Base-by-base conservation (phyloP, 495 filamentous ascomycete genomes). In the Hypoxylon trugodes region DNA sequence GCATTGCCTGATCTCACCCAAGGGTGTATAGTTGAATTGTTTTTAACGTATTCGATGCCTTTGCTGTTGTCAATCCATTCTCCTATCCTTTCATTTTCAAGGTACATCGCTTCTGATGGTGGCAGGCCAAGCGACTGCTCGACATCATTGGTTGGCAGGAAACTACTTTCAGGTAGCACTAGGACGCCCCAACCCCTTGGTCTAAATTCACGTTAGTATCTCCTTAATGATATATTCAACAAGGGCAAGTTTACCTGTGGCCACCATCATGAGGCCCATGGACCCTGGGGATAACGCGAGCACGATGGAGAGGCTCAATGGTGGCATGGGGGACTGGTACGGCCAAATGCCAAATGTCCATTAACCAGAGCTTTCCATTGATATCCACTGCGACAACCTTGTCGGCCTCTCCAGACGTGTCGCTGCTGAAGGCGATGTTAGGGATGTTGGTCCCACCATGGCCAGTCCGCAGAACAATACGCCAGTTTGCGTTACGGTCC, bases 301-400 rank as follows among this genome's bases (percentile, higher is more conserved):
- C 6, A 2, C 6, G 28, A 8, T 68, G 43, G 24, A 68, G 36
- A 28, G 24, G 25, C 2, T 56, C 48, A 28, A 59, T 59, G n/a
- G 18, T 68, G 0, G 45, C 7, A 69, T 55, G 6, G 63, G 69
- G 30, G 10, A 25, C 21, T 41, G 6, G 28, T 64, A n/a, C n/a
- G n/a, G n/a, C 59, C 15, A 76, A 59, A 30, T 68, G 65, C 84
- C 86, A 90, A 13, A 93, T 79, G 45, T 89, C 81, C 82, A 92
- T 89, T 2, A 92, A 54, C 49, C 86, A 80, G 0, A 87, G 77
- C 15, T 72, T 76, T 16, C 91, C 91, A 13, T 77, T 65, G 37
- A 97, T 92, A 61, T 93, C 90, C 8, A 86, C 86, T 16, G 89
- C 92, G 13, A 88, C 80, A 35, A 98, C 79, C 80, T 86, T 91